These are phyloP conservation scores for Globisporangium takayamanum DNA, from an alignment of 352 stramenopile species.

Conservation along the genomic window DNA sequence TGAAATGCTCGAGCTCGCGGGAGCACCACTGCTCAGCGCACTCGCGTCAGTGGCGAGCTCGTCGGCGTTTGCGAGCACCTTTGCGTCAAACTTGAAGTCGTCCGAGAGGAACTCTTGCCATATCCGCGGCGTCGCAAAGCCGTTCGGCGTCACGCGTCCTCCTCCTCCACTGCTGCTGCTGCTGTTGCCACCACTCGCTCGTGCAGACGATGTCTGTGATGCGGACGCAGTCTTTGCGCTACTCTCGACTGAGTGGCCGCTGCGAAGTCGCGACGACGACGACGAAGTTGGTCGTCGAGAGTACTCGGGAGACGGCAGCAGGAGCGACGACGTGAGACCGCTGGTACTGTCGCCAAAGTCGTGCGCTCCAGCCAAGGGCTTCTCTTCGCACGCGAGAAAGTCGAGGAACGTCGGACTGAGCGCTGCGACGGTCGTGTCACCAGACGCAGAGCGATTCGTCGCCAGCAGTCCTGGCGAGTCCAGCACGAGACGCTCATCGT, in stretches of 20 bases:
- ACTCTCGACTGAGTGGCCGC: constrained; percentile 12
- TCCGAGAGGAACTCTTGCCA: constrained; percentile 70
- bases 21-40: background rate
- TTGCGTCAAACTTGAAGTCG: constrained; percentile 59
- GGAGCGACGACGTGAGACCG: background rate
- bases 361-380: constrained; percentile 20
- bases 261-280: constrained; percentile 5
- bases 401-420: constrained; percentile 78
- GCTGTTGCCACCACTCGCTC: constrained; percentile 4
- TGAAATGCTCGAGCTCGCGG: constrained; percentile 10
- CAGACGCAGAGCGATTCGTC: constrained; percentile 9
- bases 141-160: constrained; percentile 9
- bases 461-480: background rate
- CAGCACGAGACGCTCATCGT: constrained; percentile 1
- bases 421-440: constrained; percentile 24
- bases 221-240: background rate
- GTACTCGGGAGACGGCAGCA: constrained; percentile 9
- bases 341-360: background rate
- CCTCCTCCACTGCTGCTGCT: constrained; percentile 13
- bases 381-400: constrained; percentile 63
- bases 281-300: background rate
- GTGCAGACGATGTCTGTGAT: background rate
- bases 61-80: constrained; percentile 7
- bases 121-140: constrained; percentile 38
- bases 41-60: background rate